Evolutionary conservation across 768 basidiomycete genomes (phyloP).

Genomic region (Coprinopsis marcescibilis): DNA sequence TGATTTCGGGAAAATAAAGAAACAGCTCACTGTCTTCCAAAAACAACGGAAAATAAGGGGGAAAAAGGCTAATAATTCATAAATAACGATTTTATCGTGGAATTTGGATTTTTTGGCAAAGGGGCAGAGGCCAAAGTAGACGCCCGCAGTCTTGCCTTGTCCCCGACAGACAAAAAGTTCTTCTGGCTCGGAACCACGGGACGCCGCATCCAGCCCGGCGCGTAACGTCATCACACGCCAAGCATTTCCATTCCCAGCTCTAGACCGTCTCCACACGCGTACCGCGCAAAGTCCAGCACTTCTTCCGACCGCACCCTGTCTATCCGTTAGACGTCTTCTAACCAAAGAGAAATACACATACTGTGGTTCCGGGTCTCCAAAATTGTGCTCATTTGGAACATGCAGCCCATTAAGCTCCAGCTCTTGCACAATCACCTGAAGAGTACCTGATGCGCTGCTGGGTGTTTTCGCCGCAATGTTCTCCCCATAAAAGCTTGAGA

Average conservation of each 20-base stretch:
- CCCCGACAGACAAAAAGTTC: constrained; percentile 33
- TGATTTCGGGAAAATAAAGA: constrained; percentile 19
- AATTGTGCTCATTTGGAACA: constrained; percentile 19
- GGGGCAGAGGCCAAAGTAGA: constrained; percentile 15
- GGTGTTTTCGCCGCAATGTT: constrained; percentile 38
- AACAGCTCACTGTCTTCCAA: constrained; percentile 6
- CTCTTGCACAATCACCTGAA: constrained; percentile 52
- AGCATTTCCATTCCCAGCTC: constrained; percentile 22
- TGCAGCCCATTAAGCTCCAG: constrained; percentile 60
- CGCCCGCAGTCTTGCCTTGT: constrained; percentile 15
- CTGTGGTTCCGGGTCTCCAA: constrained; percentile 32
- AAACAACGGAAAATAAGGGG: not conserved
- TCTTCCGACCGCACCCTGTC: constrained; percentile 40
- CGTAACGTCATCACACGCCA: constrained; percentile 23
- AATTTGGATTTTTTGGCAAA: constrained; percentile 12
- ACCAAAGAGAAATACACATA: constrained; percentile 32
- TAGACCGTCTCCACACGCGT: constrained; percentile 50
- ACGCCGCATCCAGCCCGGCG: constrained; percentile 16
- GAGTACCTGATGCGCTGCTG: constrained; percentile 47
- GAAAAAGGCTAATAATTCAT: constrained; percentile 1
- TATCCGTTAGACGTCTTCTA: constrained; percentile 16
- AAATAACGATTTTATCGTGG: constrained; percentile 8
- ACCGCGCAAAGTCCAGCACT: constrained; percentile 48
- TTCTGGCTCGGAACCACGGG: constrained; percentile 34
- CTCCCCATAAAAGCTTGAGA: constrained; percentile 47